Evolutionary conservation across 805 yeast species (phyloP), one percentile per base, ranked within the genome.

Genomic region (Suhomyces emberorum): DNA sequence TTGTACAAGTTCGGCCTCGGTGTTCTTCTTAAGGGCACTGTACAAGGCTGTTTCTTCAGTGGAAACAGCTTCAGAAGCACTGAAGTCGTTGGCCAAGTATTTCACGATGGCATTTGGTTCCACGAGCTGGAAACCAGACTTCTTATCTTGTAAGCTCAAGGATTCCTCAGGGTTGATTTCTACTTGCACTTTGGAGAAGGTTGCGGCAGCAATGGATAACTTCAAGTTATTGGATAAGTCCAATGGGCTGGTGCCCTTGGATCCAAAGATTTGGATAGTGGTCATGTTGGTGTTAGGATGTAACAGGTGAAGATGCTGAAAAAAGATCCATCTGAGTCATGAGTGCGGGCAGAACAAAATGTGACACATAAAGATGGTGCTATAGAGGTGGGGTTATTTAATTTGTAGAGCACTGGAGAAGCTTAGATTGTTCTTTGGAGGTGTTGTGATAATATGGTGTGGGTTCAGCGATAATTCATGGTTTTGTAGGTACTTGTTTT

Each of bases 91-190:
- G 25, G 77, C 65, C 43, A 80, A 61, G 50, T 77, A 83, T 55
- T 79, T 78, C 43, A 83, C 80, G 35, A 83, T 78, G 15, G 93
- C 79, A 52, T 83, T 81, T 15, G 86, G 69, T 56, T 83, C 87
- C 39, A 69, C 60, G 43, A 83, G 66, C 47, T 72, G 74, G 35
- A 77, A 72, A 2, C 60, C 58, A 16, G 54, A 29, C 5, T 59
- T 57, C 25, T 67, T 55, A 42, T 68, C 67, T 5, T 56, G 38
- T 42, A 72, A 61, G 16, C 37, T 47, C 14, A 17, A 28, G 28
- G 54, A 41, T 23, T 47, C 62, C 35, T 54, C 49, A 15, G 56
- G 61, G 17, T 54, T 47, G 32, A 46, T 35, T 18, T 42, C 49
- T 11, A 57, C 43, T 25, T 48, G 43, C 16, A 35, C 27, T 7